Percentiles rank a stretch among this genome's conserved stretches.
phyloP scores from a whole-genome alignment of 768 basidiomycete genomes.

The Tulasnella calospora region DNA sequence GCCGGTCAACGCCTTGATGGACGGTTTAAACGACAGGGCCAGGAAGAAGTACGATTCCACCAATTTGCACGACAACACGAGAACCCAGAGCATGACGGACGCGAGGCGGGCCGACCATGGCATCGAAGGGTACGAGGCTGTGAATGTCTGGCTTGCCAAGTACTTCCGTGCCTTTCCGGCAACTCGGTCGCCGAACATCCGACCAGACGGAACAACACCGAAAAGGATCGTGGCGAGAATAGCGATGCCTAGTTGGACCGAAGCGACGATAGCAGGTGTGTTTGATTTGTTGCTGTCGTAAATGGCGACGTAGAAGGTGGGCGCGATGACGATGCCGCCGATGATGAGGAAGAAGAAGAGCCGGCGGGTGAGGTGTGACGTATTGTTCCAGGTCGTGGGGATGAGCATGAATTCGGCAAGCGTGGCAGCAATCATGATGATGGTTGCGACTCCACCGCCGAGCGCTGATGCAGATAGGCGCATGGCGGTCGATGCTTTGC shows the following conservation, averaged over 20 bases:
- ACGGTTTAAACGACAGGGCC: slow-evolving; percentile 87
- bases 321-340: slow-evolving; percentile 82
- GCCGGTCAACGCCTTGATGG: slow-evolving; percentile 88
- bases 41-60: slow-evolving; percentile 97
- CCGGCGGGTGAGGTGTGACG: slow-evolving; percentile 88
- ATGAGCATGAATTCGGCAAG: slow-evolving; percentile 95
- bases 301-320: slow-evolving; percentile 90
- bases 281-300: slow-evolving; percentile 59
- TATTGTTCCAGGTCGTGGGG: slow-evolving; percentile 97
- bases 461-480: slow-evolving; percentile 89
- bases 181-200: slow-evolving; percentile 98
- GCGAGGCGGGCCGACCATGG: slow-evolving; percentile 59
- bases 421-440: slow-evolving; percentile 94
- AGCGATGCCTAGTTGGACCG: slow-evolving; percentile 93
- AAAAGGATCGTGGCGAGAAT: slow-evolving; percentile 81
- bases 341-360: slow-evolving; percentile 85
- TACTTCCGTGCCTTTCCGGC: slow-evolving; percentile 94
- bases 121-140: slow-evolving; percentile 83
- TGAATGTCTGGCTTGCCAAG: slow-evolving; percentile 96
- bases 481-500: slow-evolving; percentile 61
- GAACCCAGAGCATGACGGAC: slow-evolving; percentile 76
- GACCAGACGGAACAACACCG: slow-evolving; percentile 85
- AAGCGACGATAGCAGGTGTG: slow-evolving; percentile 83
- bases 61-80: slow-evolving; percentile 94
- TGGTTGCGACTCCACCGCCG: slow-evolving; percentile 86